Evolutionary conservation across 805 yeast genomes (phyloP).

Genomic region (Candida koratica): DNA sequence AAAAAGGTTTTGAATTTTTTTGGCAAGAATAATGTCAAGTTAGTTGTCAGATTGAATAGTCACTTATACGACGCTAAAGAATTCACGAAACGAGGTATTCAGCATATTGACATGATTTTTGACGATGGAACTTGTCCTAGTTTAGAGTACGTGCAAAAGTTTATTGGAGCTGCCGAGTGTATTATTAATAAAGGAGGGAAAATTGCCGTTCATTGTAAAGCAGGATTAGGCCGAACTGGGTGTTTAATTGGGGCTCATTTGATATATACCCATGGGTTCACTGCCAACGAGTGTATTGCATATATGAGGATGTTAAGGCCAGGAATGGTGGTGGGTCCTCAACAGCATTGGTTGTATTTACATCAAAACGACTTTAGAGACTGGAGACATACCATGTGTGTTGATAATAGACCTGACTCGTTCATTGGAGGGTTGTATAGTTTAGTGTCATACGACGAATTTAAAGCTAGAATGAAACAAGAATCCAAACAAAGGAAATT

Average conservation of each 20-base stretch:
- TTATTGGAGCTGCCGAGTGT: constrained; percentile 92
- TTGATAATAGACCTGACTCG: constrained; percentile 63
- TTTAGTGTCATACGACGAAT: constrained; percentile 58
- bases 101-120: constrained; percentile 92
- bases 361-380: constrained; percentile 95
- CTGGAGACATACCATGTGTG: constrained; percentile 89
- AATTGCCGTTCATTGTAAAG: constrained; percentile 98
- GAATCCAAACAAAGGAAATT: constrained; percentile 37
- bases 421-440: constrained; percentile 66
- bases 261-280: constrained; percentile 93
- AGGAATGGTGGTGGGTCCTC: constrained; percentile 99
- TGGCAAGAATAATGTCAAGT: constrained; percentile 64
- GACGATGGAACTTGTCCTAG: constrained; percentile 99
- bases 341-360: constrained; percentile 96
- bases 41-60: constrained; percentile 89
- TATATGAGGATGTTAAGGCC: constrained; percentile 96
- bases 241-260: constrained; percentile 96
- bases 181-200: constrained; percentile 82
- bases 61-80: constrained; percentile 83
- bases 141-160: constrained; percentile 85
- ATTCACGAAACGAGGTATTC: constrained; percentile 77
- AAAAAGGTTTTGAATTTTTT: constrained; percentile 78
- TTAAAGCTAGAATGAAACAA: constrained; percentile 49
- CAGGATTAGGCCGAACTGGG: constrained; percentile 97
- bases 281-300: constrained; percentile 95